Conservation (phyloP, 1,139 yeast species). For the Magnusiomyces clavatus region DNA sequence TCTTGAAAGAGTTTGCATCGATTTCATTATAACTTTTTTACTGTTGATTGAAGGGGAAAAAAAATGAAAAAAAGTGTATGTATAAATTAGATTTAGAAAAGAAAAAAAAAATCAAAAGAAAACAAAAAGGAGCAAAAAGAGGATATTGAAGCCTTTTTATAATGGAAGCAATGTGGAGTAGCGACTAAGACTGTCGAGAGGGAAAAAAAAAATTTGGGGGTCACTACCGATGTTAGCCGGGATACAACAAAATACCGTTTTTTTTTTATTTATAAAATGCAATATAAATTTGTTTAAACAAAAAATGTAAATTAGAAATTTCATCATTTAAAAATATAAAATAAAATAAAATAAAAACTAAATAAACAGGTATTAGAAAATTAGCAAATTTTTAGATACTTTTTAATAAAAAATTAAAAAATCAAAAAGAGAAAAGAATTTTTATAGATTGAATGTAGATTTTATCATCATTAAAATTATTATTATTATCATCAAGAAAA, state of each 20-base stretch:
- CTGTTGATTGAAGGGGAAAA: background rate
- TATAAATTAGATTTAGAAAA: background rate
- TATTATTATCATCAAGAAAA: too few species aligned
- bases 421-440: too few species aligned
- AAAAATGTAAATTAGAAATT: background rate
- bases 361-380: background rate
- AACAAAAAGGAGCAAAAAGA: background rate
- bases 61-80: background rate
- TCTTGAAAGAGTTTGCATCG: background rate
- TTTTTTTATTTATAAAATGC: background rate
- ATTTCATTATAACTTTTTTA: background rate
- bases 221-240: background rate
- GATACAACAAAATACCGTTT: too few species aligned
- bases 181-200: background rate
- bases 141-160: background rate
- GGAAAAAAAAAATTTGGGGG: background rate
- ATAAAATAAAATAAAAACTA: background rate
- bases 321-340: background rate
- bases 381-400: too few species aligned
- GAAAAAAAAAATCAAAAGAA: background rate
- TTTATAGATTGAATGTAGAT: too few species aligned
- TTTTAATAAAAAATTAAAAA: too few species aligned
- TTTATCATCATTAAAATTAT: too few species aligned
- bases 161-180: too few species aligned
- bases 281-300: background rate